Evolutionary conservation across 2,329 filamentous ascomycete species (phyloP).

Genomic region (Lomentospora prolificans): DNA sequence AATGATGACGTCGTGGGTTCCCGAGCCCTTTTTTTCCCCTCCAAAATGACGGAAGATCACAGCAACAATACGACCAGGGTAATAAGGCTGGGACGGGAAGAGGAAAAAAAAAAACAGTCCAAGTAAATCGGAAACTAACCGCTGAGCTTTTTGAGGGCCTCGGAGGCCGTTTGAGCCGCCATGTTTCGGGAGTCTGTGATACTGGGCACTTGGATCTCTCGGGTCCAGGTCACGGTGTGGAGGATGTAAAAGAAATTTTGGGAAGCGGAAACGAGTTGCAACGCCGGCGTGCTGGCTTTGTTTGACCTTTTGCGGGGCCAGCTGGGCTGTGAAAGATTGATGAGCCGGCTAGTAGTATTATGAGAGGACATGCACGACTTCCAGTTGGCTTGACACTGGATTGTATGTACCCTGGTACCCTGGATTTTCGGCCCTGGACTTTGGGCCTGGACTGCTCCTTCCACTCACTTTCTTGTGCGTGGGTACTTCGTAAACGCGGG

Average conservation of each 20-base stretch:
- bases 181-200: conserved; percentile 12
- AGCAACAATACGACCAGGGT: too few species aligned
- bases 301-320: too few species aligned
- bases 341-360: too few species aligned
- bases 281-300: not conserved
- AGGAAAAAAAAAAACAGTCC: not conserved
- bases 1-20: not conserved
- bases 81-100: not conserved
- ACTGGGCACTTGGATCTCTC: not conserved
- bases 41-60: too few species aligned
- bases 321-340: too few species aligned
- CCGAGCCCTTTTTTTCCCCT: not conserved
- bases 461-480: too few species aligned
- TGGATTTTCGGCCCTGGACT: too few species aligned
- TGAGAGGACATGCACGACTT: too few species aligned
- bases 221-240: not conserved
- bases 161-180: conserved; percentile 18
- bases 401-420: too few species aligned
- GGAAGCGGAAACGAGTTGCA: not conserved
- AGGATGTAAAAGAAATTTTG: not conserved
- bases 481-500: too few species aligned
- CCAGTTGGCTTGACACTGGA: too few species aligned
- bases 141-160: conserved; percentile 19
- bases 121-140: conserved; percentile 11
- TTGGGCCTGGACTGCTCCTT: too few species aligned